Base-by-base conservation (phyloP, 495 filamentous ascomycete species). In the Tirmania nivea region DNA sequence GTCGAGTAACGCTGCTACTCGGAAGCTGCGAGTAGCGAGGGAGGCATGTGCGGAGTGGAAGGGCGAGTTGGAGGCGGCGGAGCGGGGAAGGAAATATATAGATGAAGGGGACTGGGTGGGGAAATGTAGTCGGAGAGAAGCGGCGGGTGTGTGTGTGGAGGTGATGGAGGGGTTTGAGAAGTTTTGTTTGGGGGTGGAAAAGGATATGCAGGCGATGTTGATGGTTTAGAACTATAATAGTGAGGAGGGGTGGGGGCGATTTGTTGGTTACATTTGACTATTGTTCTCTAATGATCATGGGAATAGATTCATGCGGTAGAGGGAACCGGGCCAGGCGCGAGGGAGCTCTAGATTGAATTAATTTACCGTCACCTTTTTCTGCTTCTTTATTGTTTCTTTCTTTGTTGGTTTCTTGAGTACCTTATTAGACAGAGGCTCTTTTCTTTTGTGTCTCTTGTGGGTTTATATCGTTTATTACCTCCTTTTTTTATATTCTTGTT, bases 131-230 rank as follows among this genome's bases (percentile, higher is more conserved):
- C 77, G 76, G 39, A 75, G 90, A 36, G 84, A 92, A 65, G 87
- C 85, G 56, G 84, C 78, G 21, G 70, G 71, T 47, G 80, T 81
- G 42, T 95, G 83, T 70, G 73, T 77, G 2, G 86, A 89, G 57
- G 86, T 97, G 19, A 79, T 94, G 12, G 83, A 79, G 35, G 90
- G 88, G 9, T 96, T 96, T 66, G 90, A 94, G 67, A 78, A 81
- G 55, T 78, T 87, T 0, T 94, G 86, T 66, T 78, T 72, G 9
- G 72, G 73, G 57, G 78, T 76, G 72, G 74, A 75, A 54, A 71
- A 73, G 64, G 72, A 71, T 56, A 64, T 82, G 47, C 57, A 55
- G 54, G 56, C 25, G 25, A 31, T 31, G 25, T 1, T n/a, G n/a
- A n/a, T n/a, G n/a, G 55, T 19, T 53, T 55, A 17, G 60, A 60